Percentiles rank a stretch among this genome's conserved stretches.
phyloP scores from a whole-genome alignment of 2,329 filamentous ascomycete genomes.

The Stagonosporopsis cucurbitacearum region DNA sequence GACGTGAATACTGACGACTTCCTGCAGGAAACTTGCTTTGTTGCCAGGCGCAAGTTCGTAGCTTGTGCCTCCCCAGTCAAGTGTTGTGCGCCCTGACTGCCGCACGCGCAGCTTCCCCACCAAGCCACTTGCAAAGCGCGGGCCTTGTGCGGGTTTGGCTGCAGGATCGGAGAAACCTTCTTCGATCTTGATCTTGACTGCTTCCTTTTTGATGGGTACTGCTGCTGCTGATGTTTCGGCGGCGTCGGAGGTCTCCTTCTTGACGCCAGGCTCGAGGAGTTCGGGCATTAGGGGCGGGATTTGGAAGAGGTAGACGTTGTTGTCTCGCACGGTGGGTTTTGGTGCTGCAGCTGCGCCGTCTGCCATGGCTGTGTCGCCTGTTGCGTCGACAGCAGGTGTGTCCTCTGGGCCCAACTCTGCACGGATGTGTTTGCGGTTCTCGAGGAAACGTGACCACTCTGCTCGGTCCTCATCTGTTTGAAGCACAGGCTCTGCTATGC shows the following conservation, averaged over 20 bases:
- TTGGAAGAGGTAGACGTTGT: conserved; percentile 68
- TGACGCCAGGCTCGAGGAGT: conserved; percentile 52
- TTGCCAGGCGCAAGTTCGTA: conserved; percentile 65
- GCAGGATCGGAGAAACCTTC: conserved; percentile 34
- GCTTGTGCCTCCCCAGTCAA: conserved; percentile 68
- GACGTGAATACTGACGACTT: conserved; percentile 56
- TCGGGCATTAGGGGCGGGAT: conserved; percentile 68
- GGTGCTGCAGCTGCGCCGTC: conserved; percentile 27
- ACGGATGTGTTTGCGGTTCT: conserved; percentile 55
- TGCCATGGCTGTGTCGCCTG: conserved; percentile 52
- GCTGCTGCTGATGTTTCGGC: conserved; percentile 20
- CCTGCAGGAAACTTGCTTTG: conserved; percentile 65
- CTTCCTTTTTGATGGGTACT: conserved; percentile 24
- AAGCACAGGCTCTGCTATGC: conserved; percentile 49
- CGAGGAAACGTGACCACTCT: conserved; percentile 58
- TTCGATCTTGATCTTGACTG: conserved; percentile 40
- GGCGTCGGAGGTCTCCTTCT: conserved; percentile 35
- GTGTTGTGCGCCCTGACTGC: conserved; percentile 65
- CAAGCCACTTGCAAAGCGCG: conserved; percentile 58
- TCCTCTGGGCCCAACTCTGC: conserved; percentile 55
- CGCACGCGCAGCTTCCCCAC: conserved; percentile 69
- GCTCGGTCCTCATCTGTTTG: conserved; percentile 61
- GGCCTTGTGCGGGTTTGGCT: conserved; percentile 23
- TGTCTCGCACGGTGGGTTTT: conserved; percentile 50
- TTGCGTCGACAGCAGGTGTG: conserved; percentile 41